Percentiles rank a stretch among this genome's conserved stretches.
Evolutionary conservation across 139 green algal genomes (phyloP).

Genomic region (Ulvella scutata): DNA sequence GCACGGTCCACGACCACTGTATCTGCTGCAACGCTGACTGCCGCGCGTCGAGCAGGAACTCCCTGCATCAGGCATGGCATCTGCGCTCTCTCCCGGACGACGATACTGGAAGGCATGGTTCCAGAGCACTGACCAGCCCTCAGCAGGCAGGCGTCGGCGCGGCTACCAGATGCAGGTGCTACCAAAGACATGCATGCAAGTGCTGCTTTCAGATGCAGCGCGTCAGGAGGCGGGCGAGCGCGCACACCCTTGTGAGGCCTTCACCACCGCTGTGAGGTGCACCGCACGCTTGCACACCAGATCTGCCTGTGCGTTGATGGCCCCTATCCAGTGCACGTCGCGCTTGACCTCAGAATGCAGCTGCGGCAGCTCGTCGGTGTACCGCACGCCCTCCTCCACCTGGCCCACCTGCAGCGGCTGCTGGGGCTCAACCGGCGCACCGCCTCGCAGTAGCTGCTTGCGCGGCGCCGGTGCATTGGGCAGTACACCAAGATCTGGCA

Average conservation of each 20-base stretch:
- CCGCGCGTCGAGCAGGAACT: background rate
- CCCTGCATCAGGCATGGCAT: background rate
- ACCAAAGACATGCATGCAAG: too few species aligned
- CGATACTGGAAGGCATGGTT: too few species aligned
- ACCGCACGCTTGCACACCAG: background rate
- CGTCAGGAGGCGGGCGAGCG: background rate
- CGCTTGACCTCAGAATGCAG: background rate
- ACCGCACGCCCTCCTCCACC: background rate
- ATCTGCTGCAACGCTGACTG: background rate
- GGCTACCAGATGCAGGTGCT: too few species aligned
- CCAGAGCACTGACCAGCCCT: too few species aligned
- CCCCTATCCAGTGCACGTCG: background rate
- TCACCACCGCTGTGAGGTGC: background rate
- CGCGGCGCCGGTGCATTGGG: too few species aligned
- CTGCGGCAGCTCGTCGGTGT: background rate
- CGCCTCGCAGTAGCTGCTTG: too few species aligned
- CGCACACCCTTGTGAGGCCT: background rate
- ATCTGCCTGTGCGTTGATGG: background rate
- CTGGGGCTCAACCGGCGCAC: too few species aligned
- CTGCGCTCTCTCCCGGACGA: too few species aligned
- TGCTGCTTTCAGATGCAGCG: background rate
- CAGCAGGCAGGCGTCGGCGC: too few species aligned
- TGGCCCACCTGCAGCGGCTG: background rate
- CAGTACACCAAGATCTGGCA: too few species aligned
- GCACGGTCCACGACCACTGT: background rate